Conservation (phyloP, 176 grass and related monocot genomes). For the Avena insularis region DNA sequence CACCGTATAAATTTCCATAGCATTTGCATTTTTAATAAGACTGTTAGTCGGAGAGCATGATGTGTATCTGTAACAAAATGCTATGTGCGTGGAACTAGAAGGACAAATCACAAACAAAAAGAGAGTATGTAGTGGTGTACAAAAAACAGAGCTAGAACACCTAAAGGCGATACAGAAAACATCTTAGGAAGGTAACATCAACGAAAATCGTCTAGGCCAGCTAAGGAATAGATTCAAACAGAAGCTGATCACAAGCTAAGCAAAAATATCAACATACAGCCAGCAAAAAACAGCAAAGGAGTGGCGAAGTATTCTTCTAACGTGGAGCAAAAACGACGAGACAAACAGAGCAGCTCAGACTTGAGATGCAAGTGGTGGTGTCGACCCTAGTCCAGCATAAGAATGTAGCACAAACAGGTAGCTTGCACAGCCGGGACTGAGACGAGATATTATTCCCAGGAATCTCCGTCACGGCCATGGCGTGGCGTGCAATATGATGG, state of each 20-base stretch:
- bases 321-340: slow-evolving; percentile 15
- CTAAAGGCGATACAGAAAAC: background rate
- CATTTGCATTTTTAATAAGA: slow-evolving; percentile 21
- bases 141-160: background rate
- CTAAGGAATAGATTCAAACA: background rate
- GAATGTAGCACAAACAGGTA: slow-evolving; percentile 16
- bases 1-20: slow-evolving; percentile 18
- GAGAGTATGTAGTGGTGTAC: background rate
- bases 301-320: background rate
- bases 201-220: slow-evolving; percentile 9
- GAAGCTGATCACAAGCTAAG: background rate
- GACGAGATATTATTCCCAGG: background rate
- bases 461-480: slow-evolving; percentile 11
- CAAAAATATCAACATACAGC: slow-evolving; percentile 7
- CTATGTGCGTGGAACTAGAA: background rate
- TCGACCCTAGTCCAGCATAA: slow-evolving; percentile 25
- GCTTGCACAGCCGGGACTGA: slow-evolving; percentile 13
- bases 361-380: slow-evolving; percentile 24
- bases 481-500: background rate
- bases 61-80: slow-evolving; percentile 17
- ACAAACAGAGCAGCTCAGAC: slow-evolving; percentile 39
- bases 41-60: slow-evolving; percentile 2
- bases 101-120: background rate
- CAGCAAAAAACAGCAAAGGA: slow-evolving; percentile 4
- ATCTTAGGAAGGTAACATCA: background rate